Base-by-base conservation (phyloP, 2,329 filamentous ascomycete genomes). In the Pseudogymnoascus verrucosus region DNA sequence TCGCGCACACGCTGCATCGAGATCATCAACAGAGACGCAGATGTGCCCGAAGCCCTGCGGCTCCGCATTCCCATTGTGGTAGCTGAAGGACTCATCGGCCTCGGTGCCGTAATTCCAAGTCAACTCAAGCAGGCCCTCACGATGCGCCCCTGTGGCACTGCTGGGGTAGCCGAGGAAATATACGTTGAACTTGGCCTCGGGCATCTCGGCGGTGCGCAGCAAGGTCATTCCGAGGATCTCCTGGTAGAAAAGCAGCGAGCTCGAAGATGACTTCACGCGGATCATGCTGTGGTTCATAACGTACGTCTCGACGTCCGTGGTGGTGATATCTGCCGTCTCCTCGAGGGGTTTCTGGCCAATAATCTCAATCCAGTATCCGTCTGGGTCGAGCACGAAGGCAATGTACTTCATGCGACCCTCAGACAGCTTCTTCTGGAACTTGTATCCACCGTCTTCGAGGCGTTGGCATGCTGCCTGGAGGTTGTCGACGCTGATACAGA, bases 31-130 rank as follows among this genome's bases (percentile, higher is more conserved):
- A 1, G 87, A 82, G 61, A 97, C 78, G 72, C 62, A 64, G 88
- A 96, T 91, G 72, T 96, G 92, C 0, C 93, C 92, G 68, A 96
- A 97, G 0, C 93, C 93, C 74, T 96, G 91, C 0, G 93, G 93
- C 74, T 95, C 81, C 36, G 86, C 80, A 75, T 97, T 97, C 39
- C 93, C 93, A 70, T 95, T 87, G 76, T 98, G 93, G 74, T 97
- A 97, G 68, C 82, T 83, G 73, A 96, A 93, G 67, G 78, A 78
- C 65, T 86, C 84, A 67, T 96, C 89, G 74, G 93, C 93, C 78
- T 97, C 93, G 0, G 89, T 92, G 51, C 85, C 85, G 68, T 87
- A 83, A 73, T 87, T 87, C 89, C 89, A 96, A 11, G 93, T 96
- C 66, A 97, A 77, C 78, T 97, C 93, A 5, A 97, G 82, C 39